phyloP scores from a whole-genome alignment of 106 monocot genomes.

The Allium cepa region DNA sequence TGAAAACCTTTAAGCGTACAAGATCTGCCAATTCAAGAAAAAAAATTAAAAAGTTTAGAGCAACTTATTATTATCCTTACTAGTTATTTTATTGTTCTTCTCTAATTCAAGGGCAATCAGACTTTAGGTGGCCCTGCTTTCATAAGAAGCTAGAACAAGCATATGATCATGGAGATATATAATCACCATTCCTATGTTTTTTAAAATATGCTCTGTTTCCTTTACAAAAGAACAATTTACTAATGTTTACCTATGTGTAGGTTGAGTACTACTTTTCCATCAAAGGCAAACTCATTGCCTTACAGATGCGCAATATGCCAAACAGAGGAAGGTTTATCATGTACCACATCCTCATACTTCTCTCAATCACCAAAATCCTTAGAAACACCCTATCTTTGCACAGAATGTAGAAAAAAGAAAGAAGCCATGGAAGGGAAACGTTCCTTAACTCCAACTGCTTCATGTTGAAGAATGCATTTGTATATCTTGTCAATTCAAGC shows the following conservation, averaged over 20 bases:
- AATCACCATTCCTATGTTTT: neutral
- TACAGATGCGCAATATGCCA: conserved; percentile 14
- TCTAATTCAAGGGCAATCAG: neutral
- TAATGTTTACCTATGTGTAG: neutral
- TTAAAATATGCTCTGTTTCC: neutral
- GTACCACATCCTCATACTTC: neutral
- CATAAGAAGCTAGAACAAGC: no score
- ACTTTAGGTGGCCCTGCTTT: no score
- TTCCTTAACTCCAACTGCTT: neutral
- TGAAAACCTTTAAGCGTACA: no score
- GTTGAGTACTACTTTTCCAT: conserved; percentile 13
- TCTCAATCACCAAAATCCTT: conserved; percentile 25
- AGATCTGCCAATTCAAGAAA: no score
- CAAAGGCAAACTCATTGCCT: conserved; percentile 14
- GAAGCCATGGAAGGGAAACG: conserved; percentile 84
- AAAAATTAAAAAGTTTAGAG: no score
- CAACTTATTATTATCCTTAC: no score
- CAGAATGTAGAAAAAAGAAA: conserved; percentile 51
- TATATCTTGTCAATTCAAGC: neutral
- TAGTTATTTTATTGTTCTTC: neutral
- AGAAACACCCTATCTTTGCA: conserved; percentile 66
- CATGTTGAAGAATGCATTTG: neutral
- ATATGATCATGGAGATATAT: neutral
- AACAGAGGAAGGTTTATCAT: conserved; percentile 27
- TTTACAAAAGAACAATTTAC: neutral